Evolutionary conservation across 768 basidiomycete genomes (phyloP).

Genomic region (Lactarius psammicola): DNA sequence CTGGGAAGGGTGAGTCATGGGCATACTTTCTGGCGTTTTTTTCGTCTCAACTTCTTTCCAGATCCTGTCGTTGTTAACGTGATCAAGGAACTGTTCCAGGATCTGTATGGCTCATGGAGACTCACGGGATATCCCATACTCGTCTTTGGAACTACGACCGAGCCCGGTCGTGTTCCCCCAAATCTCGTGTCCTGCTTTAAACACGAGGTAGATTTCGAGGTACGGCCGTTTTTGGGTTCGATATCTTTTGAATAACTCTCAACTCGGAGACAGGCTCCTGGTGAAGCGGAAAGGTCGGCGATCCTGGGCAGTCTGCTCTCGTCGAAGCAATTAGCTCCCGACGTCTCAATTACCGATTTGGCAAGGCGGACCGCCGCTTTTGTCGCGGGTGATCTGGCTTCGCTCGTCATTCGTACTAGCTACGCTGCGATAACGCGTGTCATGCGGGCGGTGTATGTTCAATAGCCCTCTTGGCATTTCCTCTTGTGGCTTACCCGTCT

Average conservation of each 20-base stretch:
- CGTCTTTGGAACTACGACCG: constrained; percentile 70
- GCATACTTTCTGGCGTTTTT: not conserved
- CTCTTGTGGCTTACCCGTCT: not conserved
- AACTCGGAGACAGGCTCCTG: constrained; percentile 59
- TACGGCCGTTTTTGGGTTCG: constrained; percentile 41
- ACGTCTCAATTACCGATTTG: constrained; percentile 69
- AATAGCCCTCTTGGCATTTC: not conserved
- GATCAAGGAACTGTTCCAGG: constrained; percentile 61
- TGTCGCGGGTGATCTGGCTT: constrained; percentile 74
- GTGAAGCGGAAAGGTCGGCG: constrained; percentile 66
- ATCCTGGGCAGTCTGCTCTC: constrained; percentile 53
- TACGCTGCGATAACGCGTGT: constrained; percentile 54
- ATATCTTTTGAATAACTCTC: constrained; percentile 1
- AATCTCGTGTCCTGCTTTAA: constrained; percentile 75
- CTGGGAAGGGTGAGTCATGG: constrained; percentile 54
- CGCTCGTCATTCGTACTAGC: constrained; percentile 62
- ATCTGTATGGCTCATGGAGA: constrained; percentile 56
- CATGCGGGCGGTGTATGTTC: constrained; percentile 15
- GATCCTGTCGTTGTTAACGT: constrained; percentile 56
- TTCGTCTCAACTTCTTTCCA: constrained; percentile 32
- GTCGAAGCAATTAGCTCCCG: constrained; percentile 53
- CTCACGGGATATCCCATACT: constrained; percentile 69
- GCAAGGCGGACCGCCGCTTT: constrained; percentile 91
- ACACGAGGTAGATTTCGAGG: constrained; percentile 72
- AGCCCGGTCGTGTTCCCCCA: constrained; percentile 60